Conservation (phyloP, 2,329 filamentous ascomycete species). For the Cordyceps tenuipes region DNA sequence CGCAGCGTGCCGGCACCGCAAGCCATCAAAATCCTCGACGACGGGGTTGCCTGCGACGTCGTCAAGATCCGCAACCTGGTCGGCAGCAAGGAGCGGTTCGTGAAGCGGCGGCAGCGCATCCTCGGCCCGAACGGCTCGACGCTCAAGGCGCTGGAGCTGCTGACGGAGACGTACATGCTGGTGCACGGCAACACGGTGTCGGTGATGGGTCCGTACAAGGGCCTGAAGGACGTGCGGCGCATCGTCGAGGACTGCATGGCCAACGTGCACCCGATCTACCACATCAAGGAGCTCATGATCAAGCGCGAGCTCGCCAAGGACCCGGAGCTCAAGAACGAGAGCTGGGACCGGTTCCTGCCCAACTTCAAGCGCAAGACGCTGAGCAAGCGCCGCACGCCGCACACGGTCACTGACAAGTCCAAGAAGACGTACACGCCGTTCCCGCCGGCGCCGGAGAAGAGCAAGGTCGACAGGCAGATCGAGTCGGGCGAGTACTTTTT, state of each 20-base stretch:
- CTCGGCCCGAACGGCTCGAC: constrained; percentile 87
- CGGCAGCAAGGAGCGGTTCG: constrained; percentile 88
- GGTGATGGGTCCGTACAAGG: constrained; percentile 87
- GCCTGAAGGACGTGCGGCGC: constrained; percentile 81
- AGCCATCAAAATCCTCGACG: constrained; percentile 88
- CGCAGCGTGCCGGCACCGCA: constrained; percentile 88
- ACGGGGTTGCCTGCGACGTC: constrained; percentile 85
- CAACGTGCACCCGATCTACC: constrained; percentile 93
- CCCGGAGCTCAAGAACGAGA: constrained; percentile 75
- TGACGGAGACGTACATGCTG: constrained; percentile 86
- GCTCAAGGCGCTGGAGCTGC: constrained; percentile 83
- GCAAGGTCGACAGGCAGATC: constrained; percentile 96
- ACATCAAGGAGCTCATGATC: constrained; percentile 73
- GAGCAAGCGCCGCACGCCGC: constrained; percentile 72
- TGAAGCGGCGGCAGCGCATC: constrained; percentile 88
- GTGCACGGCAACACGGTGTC: constrained; percentile 95
- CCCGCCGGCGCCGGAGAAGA: constrained; percentile 94
- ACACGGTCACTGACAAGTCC: constrained; percentile 82
- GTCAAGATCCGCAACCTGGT: constrained; percentile 92
- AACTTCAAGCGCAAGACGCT: constrained; percentile 94
- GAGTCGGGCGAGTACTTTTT: constrained; percentile 97
- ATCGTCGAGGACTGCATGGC: constrained; percentile 94
- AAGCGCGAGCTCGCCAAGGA: constrained; percentile 88
- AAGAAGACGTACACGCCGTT: constrained; percentile 97
- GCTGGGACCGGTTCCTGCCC: constrained; percentile 91